Evolutionary conservation across 2,329 filamentous ascomycete genomes (phyloP).

Genomic region (Paecilomyces dactylethromorphus): DNA sequence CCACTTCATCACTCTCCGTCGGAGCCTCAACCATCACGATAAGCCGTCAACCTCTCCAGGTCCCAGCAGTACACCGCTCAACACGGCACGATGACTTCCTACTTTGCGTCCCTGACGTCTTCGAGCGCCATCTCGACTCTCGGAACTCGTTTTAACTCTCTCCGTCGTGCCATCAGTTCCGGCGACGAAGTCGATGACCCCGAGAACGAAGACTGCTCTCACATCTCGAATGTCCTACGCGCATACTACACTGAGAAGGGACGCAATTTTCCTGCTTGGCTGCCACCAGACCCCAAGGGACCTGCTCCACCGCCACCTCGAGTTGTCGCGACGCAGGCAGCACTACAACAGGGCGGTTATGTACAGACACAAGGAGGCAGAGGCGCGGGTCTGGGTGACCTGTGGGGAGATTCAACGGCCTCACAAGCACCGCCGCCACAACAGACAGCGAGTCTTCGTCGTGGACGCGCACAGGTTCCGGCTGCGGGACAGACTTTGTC

Average conservation of each 20-base stretch:
- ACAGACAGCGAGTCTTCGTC: slow-evolving; percentile 34
- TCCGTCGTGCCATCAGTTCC: slow-evolving; percentile 43
- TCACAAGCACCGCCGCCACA: slow-evolving; percentile 19
- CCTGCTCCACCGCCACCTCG: slow-evolving; percentile 47
- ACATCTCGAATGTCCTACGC: slow-evolving; percentile 87
- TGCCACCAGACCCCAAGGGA: slow-evolving; percentile 81
- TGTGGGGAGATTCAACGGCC: slow-evolving; percentile 47
- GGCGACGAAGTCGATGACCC: slow-evolving; percentile 38
- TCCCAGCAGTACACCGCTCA: neutral
- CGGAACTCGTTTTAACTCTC: slow-evolving; percentile 51
- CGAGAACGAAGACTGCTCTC: slow-evolving; percentile 71
- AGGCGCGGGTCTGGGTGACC: slow-evolving; percentile 49
- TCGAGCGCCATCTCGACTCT: slow-evolving; percentile 45
- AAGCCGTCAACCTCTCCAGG: neutral
- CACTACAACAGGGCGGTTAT: slow-evolving; percentile 34
- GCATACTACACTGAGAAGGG: slow-evolving; percentile 90
- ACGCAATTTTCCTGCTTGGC: slow-evolving; percentile 73
- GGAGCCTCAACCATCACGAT: neutral
- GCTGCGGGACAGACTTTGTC: slow-evolving; percentile 6
- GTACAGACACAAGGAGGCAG: slow-evolving; percentile 28
- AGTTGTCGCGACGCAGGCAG: slow-evolving; percentile 48
- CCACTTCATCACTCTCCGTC: neutral
- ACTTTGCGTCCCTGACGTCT: slow-evolving; percentile 63
- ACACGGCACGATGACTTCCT: slow-evolving; percentile 59
- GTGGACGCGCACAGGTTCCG: slow-evolving; percentile 16